These are phyloP conservation scores for Acer campestre DNA, from an alignment of 345 rosid genomes.

Conservation along the genomic window DNA sequence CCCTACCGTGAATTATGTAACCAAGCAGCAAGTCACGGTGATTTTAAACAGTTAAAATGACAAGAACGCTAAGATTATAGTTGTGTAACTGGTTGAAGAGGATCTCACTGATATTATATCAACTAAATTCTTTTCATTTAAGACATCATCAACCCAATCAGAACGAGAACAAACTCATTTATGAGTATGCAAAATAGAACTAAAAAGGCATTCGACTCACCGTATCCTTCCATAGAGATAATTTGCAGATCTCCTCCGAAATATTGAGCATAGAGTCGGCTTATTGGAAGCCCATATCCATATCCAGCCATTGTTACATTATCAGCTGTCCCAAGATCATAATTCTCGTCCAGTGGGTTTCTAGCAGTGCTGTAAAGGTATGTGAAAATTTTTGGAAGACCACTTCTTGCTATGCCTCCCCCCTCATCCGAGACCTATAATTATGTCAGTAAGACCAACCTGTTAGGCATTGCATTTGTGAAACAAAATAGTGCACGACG, in stretches of 20 bases:
- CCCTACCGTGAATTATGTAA: too few relatives aligned
- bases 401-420: slow-evolving; percentile 96
- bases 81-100: background rate
- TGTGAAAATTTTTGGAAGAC: slow-evolving; percentile 94
- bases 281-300: slow-evolving; percentile 93
- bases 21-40: background rate
- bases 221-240: slow-evolving; percentile 99
- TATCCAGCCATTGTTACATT: slow-evolving; percentile 91
- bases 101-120: background rate
- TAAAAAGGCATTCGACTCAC: slow-evolving; percentile 47
- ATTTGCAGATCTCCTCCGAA: slow-evolving; percentile 97
- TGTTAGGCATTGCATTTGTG: background rate
- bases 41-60: background rate
- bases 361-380: slow-evolving; percentile 94
- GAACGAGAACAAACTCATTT: too few relatives aligned
- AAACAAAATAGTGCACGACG: background rate
- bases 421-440: slow-evolving; percentile 93
- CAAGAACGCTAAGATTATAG: background rate
- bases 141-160: background rate
- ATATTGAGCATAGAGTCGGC: slow-evolving; percentile 92
- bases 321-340: slow-evolving; percentile 65
- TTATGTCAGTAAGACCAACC: slow-evolving; percentile 19
- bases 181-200: background rate
- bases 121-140: background rate
- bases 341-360: slow-evolving; percentile 76